These are phyloP conservation scores for Pichia sp. DNA, from an alignment of 1,139 yeast genomes.

Conservation along the genomic window DNA sequence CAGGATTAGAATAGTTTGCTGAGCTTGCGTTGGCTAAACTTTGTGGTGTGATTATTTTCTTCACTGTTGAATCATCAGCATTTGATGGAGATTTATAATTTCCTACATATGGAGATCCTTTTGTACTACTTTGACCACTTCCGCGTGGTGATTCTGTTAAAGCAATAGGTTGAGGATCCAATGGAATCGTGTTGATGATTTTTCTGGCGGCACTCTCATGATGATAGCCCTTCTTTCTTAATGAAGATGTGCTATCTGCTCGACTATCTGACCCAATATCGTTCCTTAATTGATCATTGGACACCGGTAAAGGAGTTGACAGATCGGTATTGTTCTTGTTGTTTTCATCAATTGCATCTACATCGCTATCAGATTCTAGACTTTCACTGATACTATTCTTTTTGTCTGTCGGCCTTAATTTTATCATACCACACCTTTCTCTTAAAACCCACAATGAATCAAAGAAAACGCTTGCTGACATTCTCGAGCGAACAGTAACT, in stretches of 20 bases:
- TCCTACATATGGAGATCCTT: constrained; percentile 18
- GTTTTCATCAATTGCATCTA: constrained; percentile 20
- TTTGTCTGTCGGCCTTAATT: constrained; percentile 32
- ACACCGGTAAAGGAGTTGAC: constrained; percentile 20
- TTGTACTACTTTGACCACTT: constrained; percentile 14
- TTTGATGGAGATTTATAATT: constrained; percentile 10
- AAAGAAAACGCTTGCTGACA: constrained; percentile 89
- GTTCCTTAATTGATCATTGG: constrained; percentile 3
- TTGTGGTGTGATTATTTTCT: constrained; percentile 9
- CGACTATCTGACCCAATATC: too few species aligned
- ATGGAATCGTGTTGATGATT: constrained; percentile 67
- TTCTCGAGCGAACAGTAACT: constrained; percentile 65
- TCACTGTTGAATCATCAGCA: not conserved
- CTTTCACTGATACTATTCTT: constrained; percentile 24
- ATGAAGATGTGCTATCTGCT: constrained; percentile 7
- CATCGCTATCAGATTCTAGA: constrained; percentile 17
- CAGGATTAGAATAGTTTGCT: not conserved
- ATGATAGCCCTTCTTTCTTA: constrained; percentile 25
- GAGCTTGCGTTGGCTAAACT: constrained; percentile 3
- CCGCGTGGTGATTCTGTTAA: constrained; percentile 18
- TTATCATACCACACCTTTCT: constrained; percentile 81
- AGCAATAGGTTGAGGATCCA: constrained; percentile 71
- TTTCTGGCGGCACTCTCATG: constrained; percentile 67
- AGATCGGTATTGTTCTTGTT: not conserved
- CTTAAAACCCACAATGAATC: constrained; percentile 80